These are phyloP conservation scores for Lophium mytilinum DNA, from an alignment of 495 filamentous ascomycete species.

Conservation along the genomic window DNA sequence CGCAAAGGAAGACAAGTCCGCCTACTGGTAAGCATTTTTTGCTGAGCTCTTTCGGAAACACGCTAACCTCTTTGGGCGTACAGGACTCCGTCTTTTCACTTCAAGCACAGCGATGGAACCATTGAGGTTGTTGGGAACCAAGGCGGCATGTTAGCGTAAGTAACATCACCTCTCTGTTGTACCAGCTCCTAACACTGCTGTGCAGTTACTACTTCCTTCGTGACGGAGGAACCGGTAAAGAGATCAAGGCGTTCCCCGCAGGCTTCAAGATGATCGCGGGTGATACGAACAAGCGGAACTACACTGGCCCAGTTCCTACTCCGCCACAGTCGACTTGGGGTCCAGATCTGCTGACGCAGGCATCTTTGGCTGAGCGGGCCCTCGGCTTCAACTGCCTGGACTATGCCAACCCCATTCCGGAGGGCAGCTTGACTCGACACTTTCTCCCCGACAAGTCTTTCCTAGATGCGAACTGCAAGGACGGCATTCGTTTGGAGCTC, in stretches of 20 bases:
- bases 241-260: slow-evolving; percentile 66
- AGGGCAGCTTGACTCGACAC: slow-evolving; percentile 71
- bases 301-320: slow-evolving; percentile 60
- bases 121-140: slow-evolving; percentile 45
- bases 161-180: slow-evolving; percentile 16
- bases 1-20: slow-evolving; percentile 52
- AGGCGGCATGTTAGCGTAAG: slow-evolving; percentile 50
- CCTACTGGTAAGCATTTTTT: slow-evolving; percentile 44
- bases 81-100: slow-evolving; percentile 45
- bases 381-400: slow-evolving; percentile 90
- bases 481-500: slow-evolving; percentile 74
- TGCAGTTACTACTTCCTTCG: slow-evolving; percentile 60
- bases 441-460: slow-evolving; percentile 70
- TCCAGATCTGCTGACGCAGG: slow-evolving; percentile 50
- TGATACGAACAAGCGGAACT: slow-evolving; percentile 58
- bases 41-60: not conserved
- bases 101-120: slow-evolving; percentile 48
- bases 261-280: slow-evolving; percentile 85
- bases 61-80: not conserved
- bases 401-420: slow-evolving; percentile 48
- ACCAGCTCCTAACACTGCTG: not conserved
- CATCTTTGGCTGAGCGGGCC: slow-evolving; percentile 66
- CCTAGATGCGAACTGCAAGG: slow-evolving; percentile 63
- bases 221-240: slow-evolving; percentile 36
- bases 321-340: slow-evolving; percentile 66